Conservation (phyloP, 805 yeast genomes). For the Candida jianshihensis region DNA sequence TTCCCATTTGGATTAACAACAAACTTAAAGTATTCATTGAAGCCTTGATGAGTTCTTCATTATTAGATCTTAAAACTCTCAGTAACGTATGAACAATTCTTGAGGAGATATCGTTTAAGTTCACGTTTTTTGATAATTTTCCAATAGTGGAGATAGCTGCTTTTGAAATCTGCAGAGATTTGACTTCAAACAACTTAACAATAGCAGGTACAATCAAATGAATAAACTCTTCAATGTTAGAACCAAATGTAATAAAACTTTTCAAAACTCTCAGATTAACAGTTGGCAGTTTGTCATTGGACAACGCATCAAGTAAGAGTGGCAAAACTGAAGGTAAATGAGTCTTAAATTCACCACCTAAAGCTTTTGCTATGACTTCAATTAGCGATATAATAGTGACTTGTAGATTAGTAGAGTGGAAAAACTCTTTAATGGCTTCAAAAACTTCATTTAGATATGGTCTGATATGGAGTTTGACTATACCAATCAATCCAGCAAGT, state of each 20-base stretch:
- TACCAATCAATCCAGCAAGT: slow-evolving; percentile 65
- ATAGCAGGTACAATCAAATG: slow-evolving; percentile 85
- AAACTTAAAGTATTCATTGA: slow-evolving; percentile 77
- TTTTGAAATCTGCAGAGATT: slow-evolving; percentile 49
- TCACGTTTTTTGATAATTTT: slow-evolving; percentile 63
- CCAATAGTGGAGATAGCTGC: slow-evolving; percentile 83
- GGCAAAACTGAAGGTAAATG: slow-evolving; percentile 75
- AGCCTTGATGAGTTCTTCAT: slow-evolving; percentile 55
- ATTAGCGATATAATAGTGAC: slow-evolving; percentile 72
- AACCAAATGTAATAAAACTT: slow-evolving; percentile 81
- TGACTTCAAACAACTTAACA: slow-evolving; percentile 72
- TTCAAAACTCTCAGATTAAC: slow-evolving; percentile 69
- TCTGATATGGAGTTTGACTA: slow-evolving; percentile 86
- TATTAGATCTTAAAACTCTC: slow-evolving; percentile 47
- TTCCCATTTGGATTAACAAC: slow-evolving; percentile 71
- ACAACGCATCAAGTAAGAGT: slow-evolving; percentile 66
- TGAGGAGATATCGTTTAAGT: slow-evolving; percentile 81
- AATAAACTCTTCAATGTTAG: slow-evolving; percentile 80
- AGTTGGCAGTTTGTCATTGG: slow-evolving; percentile 58
- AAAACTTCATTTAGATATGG: slow-evolving; percentile 75
- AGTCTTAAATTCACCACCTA: slow-evolving; percentile 88
- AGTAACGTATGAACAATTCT: slow-evolving; percentile 82
- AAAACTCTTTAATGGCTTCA: slow-evolving; percentile 67
- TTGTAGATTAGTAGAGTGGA: slow-evolving; percentile 56
- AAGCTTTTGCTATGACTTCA: slow-evolving; percentile 76